phyloP scores from a whole-genome alignment of 1,284 basidiomycete species.

The Pisolithus thermaeus region DNA sequence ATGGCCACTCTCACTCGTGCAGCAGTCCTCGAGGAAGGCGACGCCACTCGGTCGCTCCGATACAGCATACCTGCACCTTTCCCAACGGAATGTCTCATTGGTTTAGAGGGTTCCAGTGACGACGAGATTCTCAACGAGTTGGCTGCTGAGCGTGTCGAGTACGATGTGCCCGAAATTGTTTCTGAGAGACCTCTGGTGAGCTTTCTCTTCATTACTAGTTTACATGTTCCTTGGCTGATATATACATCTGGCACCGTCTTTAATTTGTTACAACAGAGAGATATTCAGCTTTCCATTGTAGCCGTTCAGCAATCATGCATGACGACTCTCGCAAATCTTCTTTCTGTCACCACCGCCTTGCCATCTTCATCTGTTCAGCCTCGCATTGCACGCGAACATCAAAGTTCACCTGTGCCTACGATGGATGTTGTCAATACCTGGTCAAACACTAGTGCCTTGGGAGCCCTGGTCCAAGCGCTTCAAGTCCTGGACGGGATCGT shows the following conservation, averaged over 20 bases:
- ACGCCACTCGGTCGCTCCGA: conserved; percentile 3
- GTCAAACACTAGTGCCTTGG: conserved; percentile 36
- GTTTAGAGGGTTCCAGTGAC: conserved; percentile 4
- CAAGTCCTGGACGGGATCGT: conserved; percentile 42
- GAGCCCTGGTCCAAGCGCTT: conserved; percentile 59
- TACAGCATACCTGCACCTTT: conserved; percentile 31
- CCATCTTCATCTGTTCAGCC: background rate
- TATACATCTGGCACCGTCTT: background rate
- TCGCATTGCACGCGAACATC: background rate
- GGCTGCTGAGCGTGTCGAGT: conserved; percentile 22
- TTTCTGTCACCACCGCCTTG: conserved; percentile 37
- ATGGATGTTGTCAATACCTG: conserved; percentile 34
- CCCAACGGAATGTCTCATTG: conserved; percentile 18
- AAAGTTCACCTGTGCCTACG: conserved; percentile 3
- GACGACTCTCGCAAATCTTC: conserved; percentile 66
- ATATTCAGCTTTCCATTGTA: conserved; percentile 62
- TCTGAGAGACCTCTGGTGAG: conserved; percentile 5
- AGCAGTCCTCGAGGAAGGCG: conserved; percentile 1
- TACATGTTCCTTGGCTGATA: background rate
- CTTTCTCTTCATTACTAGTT: background rate
- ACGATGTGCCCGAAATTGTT: conserved; percentile 9
- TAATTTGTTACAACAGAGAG: conserved; percentile 35
- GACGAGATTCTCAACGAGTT: conserved; percentile 23
- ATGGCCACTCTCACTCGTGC: conserved; percentile 27
- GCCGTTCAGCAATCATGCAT: conserved; percentile 68